Conservation (phyloP, 768 basidiomycete species). For the Mycena rebaudengoi region DNA sequence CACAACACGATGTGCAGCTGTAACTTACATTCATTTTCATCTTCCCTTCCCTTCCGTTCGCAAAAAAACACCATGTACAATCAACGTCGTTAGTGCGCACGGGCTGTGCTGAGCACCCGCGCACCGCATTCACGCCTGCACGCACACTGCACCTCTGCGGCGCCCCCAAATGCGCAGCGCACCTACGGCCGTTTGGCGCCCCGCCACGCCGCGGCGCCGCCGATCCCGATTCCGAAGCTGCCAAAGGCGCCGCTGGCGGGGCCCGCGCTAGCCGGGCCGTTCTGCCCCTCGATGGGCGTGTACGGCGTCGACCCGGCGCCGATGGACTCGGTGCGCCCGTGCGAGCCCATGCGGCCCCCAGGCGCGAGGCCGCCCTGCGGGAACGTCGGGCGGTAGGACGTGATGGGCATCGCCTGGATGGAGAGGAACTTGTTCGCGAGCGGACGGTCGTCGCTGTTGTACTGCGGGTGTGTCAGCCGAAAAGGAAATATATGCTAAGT, state of each 20-base stretch:
- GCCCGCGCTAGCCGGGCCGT: conserved; percentile 30
- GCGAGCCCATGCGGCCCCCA: conserved; percentile 33
- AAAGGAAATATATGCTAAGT: neutral
- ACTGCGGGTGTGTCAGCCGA: conserved; percentile 50
- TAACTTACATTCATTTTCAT: conserved; percentile 13
- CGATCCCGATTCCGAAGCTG: conserved; percentile 54
- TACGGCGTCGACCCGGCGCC: conserved; percentile 19
- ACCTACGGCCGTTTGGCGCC: neutral
- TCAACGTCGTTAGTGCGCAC: no score
- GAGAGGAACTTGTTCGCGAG: conserved; percentile 83
- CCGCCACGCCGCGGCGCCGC: conserved; percentile 39
- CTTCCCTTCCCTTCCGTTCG: no score
- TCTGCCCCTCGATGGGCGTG: conserved; percentile 24
- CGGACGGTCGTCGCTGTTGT: conserved; percentile 88
- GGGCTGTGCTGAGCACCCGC: neutral
- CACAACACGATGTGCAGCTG: neutral
- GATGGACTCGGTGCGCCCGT: conserved; percentile 29
- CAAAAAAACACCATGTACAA: neutral
- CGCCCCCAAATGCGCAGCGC: neutral
- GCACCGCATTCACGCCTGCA: neutral
- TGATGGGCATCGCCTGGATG: conserved; percentile 74
- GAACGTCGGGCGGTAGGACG: conserved; percentile 76
- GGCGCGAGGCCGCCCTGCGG: conserved; percentile 42
- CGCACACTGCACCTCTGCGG: neutral
- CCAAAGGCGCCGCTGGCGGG: conserved; percentile 54